phyloP scores from a whole-genome alignment of 2,329 filamentous ascomycete species.

The Pseudogymnoascus pannorum region DNA sequence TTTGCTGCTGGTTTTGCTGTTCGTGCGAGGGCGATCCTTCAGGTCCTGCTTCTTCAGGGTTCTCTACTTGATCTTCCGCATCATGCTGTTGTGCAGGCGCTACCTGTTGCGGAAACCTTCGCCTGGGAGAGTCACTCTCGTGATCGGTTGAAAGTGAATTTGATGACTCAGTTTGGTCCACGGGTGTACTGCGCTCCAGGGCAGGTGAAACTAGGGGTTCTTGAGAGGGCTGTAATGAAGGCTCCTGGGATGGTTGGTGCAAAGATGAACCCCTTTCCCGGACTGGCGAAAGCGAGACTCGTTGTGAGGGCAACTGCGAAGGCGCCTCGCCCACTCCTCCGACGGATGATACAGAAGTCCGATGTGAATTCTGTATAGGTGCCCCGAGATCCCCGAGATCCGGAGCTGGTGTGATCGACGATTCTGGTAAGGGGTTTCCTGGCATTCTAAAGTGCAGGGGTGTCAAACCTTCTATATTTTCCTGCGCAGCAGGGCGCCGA shows the following conservation, averaged over 20 bases:
- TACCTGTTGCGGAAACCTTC: background rate
- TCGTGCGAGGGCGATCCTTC: background rate
- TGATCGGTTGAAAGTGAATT: background rate
- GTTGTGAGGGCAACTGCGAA: background rate
- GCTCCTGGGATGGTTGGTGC: background rate
- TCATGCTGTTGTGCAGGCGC: background rate
- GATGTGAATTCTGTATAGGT: background rate
- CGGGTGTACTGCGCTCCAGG: background rate
- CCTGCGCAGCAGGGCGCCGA: background rate
- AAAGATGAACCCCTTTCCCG: background rate
- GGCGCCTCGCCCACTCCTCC: background rate
- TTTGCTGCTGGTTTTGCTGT: slow-evolving; percentile 16
- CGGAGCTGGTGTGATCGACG: background rate
- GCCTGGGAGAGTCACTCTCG: background rate
- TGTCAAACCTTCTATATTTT: background rate
- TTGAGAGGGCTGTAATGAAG: background rate
- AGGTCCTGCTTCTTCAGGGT: background rate
- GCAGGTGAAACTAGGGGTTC: background rate
- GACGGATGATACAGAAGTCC: background rate
- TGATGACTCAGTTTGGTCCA: background rate
- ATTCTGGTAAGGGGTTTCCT: background rate
- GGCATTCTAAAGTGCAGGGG: background rate
- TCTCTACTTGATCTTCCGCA: background rate
- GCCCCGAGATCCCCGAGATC: background rate
- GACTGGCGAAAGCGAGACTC: background rate